Evolutionary conservation across 2,329 filamentous ascomycete species (phyloP), one percentile per base, ranked within the genome.

Genomic region (Aspergillus sojae): DNA sequence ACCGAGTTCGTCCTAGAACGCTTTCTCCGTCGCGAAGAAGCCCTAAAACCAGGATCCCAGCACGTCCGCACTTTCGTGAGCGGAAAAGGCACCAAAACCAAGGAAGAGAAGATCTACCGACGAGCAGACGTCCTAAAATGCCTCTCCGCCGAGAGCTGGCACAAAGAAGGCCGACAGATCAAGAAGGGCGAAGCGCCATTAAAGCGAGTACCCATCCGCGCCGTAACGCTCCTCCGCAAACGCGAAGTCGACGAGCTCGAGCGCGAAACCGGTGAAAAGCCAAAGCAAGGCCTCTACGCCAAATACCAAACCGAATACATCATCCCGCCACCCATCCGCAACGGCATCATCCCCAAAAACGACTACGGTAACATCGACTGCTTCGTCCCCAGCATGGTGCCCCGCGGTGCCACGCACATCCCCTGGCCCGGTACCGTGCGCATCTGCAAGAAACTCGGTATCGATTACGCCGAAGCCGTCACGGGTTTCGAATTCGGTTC

Each of bases 401-500:
- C 95, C 0, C 79, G 80, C 46, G 94, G 95, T 0, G 94, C 94
- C 2, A 86, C 91, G 0, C 95, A 99, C 75, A 84, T 98, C 2
- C 93, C 93, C 0, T 89, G 89, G 60, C 87, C 90, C 53, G 92
- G 92, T 0, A 90, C 89, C 0, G 88, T 90, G 36, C 89, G 89
- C 55, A 86, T 97, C 1, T 97, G 94, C 77, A 93, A 92, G 74
- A 89, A 91, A 65, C 82, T 99, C 0, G 88, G 88, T 4, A 90
- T 98, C 43, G 93, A 97, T 73, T 96, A 89, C 70, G 95, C 95
- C 0, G 95, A 98, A 78, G 95, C 95, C 1, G 95, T 97, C 2
- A 94, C 94, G 0, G 95, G 93, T 1, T 99, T 99, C 75, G 95
- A 99, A 74, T 99, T 98, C 75, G 94, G 94, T 0, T 90, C 95